Evolutionary conservation across 257 asterid genomes (phyloP).

Genomic region (Solanum dulcamara): DNA sequence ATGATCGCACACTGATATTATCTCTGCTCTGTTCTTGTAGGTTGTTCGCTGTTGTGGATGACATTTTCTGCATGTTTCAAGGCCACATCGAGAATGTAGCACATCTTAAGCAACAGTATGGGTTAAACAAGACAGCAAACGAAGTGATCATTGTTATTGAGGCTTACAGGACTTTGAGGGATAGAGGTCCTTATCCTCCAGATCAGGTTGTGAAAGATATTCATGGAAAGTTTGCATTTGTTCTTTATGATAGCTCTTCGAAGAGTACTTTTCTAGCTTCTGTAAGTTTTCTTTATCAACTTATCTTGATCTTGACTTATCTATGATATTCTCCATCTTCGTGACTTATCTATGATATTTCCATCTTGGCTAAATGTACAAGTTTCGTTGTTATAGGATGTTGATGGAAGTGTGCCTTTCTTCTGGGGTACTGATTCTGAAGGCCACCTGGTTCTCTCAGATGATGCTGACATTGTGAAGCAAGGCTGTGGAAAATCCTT

Average conservation of each 20-base stretch:
- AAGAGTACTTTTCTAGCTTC: constrained; percentile 58
- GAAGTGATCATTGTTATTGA: constrained; percentile 85
- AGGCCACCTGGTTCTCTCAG: constrained; percentile 73
- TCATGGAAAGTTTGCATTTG: constrained; percentile 70
- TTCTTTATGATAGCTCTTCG: constrained; percentile 56
- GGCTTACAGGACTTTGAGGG: constrained; percentile 90
- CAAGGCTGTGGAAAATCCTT: constrained; percentile 85
- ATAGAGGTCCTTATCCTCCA: constrained; percentile 89
- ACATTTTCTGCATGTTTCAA: constrained; percentile 88
- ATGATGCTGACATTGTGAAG: constrained; percentile 64
- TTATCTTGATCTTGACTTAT: background rate
- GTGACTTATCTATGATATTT: background rate
- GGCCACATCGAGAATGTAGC: constrained; percentile 91
- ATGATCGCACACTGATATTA: background rate
- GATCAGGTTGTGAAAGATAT: constrained; percentile 89
- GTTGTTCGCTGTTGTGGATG: constrained; percentile 72
- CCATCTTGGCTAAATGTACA: background rate
- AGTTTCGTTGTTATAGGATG: constrained; percentile 31
- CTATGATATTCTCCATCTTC: background rate
- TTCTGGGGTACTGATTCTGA: constrained; percentile 91
- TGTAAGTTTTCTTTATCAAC: constrained; percentile 28
- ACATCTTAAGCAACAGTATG: constrained; percentile 87
- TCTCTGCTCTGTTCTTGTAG: constrained; percentile 15
- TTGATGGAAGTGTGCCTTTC: constrained; percentile 72
- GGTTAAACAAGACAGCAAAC: constrained; percentile 49